Base-by-base conservation (phyloP, 1,284 basidiomycete species). In the Cryptococcus sp. region DNA sequence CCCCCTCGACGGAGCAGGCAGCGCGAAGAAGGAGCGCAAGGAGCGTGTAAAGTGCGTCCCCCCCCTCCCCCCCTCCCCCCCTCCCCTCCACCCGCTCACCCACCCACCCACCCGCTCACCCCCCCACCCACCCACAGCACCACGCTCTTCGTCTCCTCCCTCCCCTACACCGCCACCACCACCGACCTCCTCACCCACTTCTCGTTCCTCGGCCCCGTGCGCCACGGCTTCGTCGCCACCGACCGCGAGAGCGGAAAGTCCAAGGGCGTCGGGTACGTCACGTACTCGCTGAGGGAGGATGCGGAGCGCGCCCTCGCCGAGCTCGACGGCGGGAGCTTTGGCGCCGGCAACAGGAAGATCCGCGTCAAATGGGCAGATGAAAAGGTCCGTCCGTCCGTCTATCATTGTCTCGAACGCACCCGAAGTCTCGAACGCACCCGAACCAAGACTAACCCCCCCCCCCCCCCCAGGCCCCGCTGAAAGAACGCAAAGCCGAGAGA, bases 211-310 rank as follows among this genome's bases (percentile, higher is more conserved):
- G 96, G 93, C 2, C 96, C 95, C 12, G 87, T 98, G 20, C 84
- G 92, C 46, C 87, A 89, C 38, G 95, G 93, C 0, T 98, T 99
- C 71, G 86, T 99, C 1, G 95, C 98, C 12, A 85, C 86, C 21
- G 76, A 78, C 58, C 66, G 67, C 46, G 86, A 84, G 44, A 85
- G 87, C 0, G 87, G 89, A 39, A 82, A 86, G 33, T 94, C 91
- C 4, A 97, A 97, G 74, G 96, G 95, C 65, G 92, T 98, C n/a
- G 95, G 95, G 60, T 98, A 98, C 75, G 91, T 98, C 59, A 88
- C 91, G 0, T 98, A 94, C 77, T 86, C 93, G 1, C 82, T 92
- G 61, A 83, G 82, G 54, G 89, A 96, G 67, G 96, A 98, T 78
- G 96, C 94, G 3, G 83, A 88, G 70, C 77, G 81, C 48, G 87